Evolutionary conservation across 768 basidiomycete genomes (phyloP).

Genomic region (Chlorophyllum brunneum): DNA sequence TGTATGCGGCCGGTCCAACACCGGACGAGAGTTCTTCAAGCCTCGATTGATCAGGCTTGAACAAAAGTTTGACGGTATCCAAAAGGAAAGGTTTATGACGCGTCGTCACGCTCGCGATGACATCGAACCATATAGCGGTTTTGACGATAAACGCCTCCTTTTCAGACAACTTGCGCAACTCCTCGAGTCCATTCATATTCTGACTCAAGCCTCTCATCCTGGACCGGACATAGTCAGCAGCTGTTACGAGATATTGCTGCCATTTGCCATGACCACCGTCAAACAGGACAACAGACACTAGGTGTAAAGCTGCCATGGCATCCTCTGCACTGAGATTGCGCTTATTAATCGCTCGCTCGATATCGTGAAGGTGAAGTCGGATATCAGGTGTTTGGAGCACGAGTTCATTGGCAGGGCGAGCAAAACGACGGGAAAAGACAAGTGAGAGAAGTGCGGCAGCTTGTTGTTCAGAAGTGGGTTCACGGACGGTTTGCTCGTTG

Average conservation of each 20-base stretch:
- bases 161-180: conserved; percentile 37
- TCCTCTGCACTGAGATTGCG: conserved; percentile 42
- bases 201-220: conserved; percentile 37
- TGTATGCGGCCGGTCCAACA: neutral
- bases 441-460: conserved; percentile 6
- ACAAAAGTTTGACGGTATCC: conserved; percentile 51
- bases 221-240: conserved; percentile 48
- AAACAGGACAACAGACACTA: conserved; percentile 76
- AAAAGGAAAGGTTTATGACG: conserved; percentile 55
- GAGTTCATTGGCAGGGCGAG: neutral
- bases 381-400: conserved; percentile 15
- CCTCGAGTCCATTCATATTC: conserved; percentile 38
- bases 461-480: neutral
- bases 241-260: conserved; percentile 61
- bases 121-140: conserved; percentile 86
- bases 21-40: conserved; percentile 31
- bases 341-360: conserved; percentile 20
- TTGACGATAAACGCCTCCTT: conserved; percentile 74
- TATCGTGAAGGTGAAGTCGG: conserved; percentile 20
- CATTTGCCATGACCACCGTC: conserved; percentile 71
- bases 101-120: conserved; percentile 75
- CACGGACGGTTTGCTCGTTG: neutral
- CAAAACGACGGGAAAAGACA: conserved; percentile 5
- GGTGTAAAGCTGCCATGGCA: conserved; percentile 74
- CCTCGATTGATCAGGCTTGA: conserved; percentile 40